Conservation (phyloP, 306 rosid species). For the Acacia crassicarpa region DNA sequence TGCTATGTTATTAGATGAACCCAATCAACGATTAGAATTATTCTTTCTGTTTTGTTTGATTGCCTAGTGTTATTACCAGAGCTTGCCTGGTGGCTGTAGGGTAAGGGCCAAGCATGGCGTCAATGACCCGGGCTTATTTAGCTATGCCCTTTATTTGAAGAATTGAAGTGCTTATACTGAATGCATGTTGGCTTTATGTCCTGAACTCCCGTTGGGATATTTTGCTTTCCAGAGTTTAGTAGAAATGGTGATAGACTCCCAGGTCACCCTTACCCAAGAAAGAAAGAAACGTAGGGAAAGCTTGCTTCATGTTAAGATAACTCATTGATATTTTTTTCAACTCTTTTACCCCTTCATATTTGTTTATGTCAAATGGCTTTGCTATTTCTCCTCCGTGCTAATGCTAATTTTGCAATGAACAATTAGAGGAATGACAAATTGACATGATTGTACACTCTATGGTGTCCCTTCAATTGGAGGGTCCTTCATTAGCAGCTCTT, state of each 20-base stretch:
- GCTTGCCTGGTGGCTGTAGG: neutral
- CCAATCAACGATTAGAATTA: neutral
- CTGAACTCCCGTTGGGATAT: neutral
- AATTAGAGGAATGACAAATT: neutral
- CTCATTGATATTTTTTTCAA: neutral
- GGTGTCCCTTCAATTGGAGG: neutral
- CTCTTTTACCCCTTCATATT: neutral
- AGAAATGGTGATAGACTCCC: neutral
- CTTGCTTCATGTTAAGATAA: neutral
- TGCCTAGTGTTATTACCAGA: neutral
- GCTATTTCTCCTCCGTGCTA: neutral
- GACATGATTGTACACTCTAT: neutral
- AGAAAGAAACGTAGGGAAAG: neutral
- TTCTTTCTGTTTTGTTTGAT: neutral
- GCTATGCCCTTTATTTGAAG: neutral
- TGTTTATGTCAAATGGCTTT: neutral
- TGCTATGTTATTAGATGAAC: conserved; percentile 3
- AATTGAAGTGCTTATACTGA: neutral
- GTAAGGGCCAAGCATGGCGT: neutral
- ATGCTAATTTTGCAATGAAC: neutral
- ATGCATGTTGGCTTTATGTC: too few species aligned
- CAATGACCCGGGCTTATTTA: neutral
- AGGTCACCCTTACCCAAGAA: neutral
- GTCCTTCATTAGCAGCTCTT: neutral
- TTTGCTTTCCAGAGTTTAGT: neutral